Evolutionary conservation across 1,284 basidiomycete genomes (phyloP), one percentile per base, ranked within the genome.

Genomic region (Xerocomus amazonicus): DNA sequence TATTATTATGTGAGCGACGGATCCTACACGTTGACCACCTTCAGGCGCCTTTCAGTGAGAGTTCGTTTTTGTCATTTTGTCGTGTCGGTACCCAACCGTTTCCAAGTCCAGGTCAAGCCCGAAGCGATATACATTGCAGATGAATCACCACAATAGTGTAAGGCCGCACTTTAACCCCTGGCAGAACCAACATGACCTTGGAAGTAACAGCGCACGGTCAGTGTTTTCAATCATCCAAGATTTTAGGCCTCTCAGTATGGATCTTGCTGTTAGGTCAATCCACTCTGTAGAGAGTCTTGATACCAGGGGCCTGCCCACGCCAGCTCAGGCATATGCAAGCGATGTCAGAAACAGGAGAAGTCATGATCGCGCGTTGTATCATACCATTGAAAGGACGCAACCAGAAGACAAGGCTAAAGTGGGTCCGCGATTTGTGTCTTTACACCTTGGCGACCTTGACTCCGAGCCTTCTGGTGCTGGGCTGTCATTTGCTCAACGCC

Each of bases 331-430:
- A 1, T 59, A 61, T 49, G 55, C 47, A 6, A 52, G 26, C 9
- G 47, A 60, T 26, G 36, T 52, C 23, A 53, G 36, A 26, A 44
- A 13, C 17, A 50, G 56, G 14, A 50, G 47, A 27, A 12, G 14
- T 27, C 37, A 44, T 42, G 42, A 54, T 40, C 41, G 29, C 8
- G 13, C 47, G 14, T 32, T 67, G 33, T 34, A 50, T 33, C 43
- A 56, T 41, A 56, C 53, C 14, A 62, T 67, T 41, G 63, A 68
- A 50, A 59, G 65, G 32, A 59, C 35, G 26, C 55, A 59, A n/a
- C 38, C 34, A 33, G 46, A 51, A n/a, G 32, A 28, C 32, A 39
- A 12, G 28, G 37, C n/a, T 35, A 50, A 7, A 9, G 17, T 31
- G 17, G 23, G 35, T 34, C 34, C 28, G 14, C 54, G 41, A 14